phyloP scores from a whole-genome alignment of 495 filamentous ascomycete genomes.

The Hyaloscypha finlandica region DNA sequence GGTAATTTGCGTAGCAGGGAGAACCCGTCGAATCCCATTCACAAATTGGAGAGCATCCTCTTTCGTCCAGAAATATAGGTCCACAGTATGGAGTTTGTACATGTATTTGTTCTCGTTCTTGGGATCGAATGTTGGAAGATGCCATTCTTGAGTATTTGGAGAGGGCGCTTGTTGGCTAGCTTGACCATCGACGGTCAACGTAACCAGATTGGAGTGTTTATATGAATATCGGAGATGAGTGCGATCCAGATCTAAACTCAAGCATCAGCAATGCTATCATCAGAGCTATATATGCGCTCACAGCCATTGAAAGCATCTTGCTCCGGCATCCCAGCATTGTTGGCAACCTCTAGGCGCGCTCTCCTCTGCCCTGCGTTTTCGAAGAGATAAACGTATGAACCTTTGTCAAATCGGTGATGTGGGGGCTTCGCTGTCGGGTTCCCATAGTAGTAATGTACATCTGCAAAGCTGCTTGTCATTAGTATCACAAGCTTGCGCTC shows the following conservation, averaged over 20 bases:
- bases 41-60: slow-evolving; percentile 76
- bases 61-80: slow-evolving; percentile 87
- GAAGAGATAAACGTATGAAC: slow-evolving; percentile 86
- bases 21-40: slow-evolving; percentile 59
- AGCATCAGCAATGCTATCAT: slow-evolving; percentile 25
- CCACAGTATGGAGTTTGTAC: slow-evolving; percentile 77
- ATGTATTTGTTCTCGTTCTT: slow-evolving; percentile 69
- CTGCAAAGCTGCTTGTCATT: slow-evolving; percentile 65
- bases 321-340: slow-evolving; percentile 80
- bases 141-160: slow-evolving; percentile 65
- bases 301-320: slow-evolving; percentile 89
- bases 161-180: slow-evolving; percentile 30
- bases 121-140: slow-evolving; percentile 70
- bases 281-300: slow-evolving; percentile 44
- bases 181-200: slow-evolving; percentile 68
- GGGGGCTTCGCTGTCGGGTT: slow-evolving; percentile 67
- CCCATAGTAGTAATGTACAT: slow-evolving; percentile 88
- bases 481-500: slow-evolving; percentile 8
- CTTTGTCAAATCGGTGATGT: slow-evolving; percentile 87
- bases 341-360: slow-evolving; percentile 81
- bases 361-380: slow-evolving; percentile 67
- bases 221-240: slow-evolving; percentile 71
- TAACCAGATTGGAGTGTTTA: slow-evolving; percentile 76
- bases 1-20: slow-evolving; percentile 61
- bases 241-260: slow-evolving; percentile 58